Conservation (phyloP, 805 yeast genomes). For the Candida golubevii region DNA sequence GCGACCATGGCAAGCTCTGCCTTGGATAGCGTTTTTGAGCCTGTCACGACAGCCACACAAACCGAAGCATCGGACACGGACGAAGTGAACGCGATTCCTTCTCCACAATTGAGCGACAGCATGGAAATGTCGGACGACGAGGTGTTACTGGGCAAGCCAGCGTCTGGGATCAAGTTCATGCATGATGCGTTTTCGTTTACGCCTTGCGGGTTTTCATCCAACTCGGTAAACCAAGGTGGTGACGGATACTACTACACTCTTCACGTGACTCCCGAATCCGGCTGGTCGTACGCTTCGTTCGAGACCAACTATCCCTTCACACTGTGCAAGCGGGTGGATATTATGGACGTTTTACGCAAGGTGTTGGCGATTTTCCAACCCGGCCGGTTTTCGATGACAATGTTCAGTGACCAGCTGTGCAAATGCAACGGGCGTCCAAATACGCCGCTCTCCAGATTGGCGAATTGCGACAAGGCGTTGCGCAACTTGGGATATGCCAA, state of each 20-base stretch:
- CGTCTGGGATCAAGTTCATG: slow-evolving; percentile 31
- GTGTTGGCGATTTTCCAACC: slow-evolving; percentile 71
- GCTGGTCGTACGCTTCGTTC: slow-evolving; percentile 95
- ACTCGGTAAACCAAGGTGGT: slow-evolving; percentile 57
- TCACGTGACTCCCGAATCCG: slow-evolving; percentile 90
- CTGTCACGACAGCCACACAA: not conserved
- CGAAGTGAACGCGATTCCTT: slow-evolving; percentile 23
- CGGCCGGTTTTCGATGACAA: slow-evolving; percentile 57
- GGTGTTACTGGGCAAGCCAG: not conserved
- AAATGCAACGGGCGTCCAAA: slow-evolving; percentile 2
- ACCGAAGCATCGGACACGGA: not conserved
- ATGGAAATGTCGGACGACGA: slow-evolving; percentile 22
- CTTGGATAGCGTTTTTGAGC: slow-evolving; percentile 53
- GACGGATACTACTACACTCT: slow-evolving; percentile 63
- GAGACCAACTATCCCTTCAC: slow-evolving; percentile 76
- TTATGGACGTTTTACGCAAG: slow-evolving; percentile 52
- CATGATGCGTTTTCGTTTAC: slow-evolving; percentile 88
- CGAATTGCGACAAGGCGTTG: slow-evolving; percentile 21
- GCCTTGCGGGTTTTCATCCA: slow-evolving; percentile 95
- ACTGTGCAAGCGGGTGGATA: slow-evolving; percentile 30
- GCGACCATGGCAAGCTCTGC: slow-evolving; percentile 61
- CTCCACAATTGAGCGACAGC: slow-evolving; percentile 30
- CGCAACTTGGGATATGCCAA: slow-evolving; percentile 46
- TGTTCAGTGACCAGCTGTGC: slow-evolving; percentile 25
- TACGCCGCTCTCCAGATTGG: slow-evolving; percentile 6